Percentiles rank a stretch among this genome's conserved stretches.
phyloP scores from a whole-genome alignment of 176 grass and related monocot species.

The Elaeis guineensis region DNA sequence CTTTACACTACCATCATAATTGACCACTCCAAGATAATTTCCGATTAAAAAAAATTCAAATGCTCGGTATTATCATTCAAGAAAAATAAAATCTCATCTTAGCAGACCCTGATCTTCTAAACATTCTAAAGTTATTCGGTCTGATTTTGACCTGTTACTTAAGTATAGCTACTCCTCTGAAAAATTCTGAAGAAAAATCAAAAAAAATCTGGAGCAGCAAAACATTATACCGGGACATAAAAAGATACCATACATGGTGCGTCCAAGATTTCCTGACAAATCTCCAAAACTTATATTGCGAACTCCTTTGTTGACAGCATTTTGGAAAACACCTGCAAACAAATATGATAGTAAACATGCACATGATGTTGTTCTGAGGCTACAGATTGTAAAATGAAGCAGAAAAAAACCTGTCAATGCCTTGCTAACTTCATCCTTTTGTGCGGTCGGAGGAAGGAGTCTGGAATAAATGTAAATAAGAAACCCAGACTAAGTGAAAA shows the following conservation, averaged over 20 bases:
- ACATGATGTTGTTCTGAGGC: neutral
- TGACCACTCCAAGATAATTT: no score
- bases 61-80: no score
- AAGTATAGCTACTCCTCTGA: no score
- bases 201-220: neutral
- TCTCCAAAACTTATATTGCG: constrained; percentile 95
- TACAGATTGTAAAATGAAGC: constrained; percentile 12
- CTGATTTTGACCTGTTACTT: no score
- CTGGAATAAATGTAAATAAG: constrained; percentile 30
- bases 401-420: constrained; percentile 75
- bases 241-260: constrained; percentile 64
- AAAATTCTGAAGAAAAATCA: no score
- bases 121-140: no score
- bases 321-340: constrained; percentile 76
- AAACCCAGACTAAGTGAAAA: no score
- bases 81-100: no score
- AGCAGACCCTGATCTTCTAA: no score
- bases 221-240: constrained; percentile 4
- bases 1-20: no score
- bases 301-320: constrained; percentile 94
- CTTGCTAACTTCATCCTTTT: constrained; percentile 91
- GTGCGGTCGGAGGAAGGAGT: constrained; percentile 84
- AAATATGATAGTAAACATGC: constrained; percentile 25
- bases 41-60: no score
- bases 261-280: constrained; percentile 92